These are phyloP conservation scores for Epichloe sp. DNA, from an alignment of 2,329 filamentous ascomycete species.

Conservation along the genomic window DNA sequence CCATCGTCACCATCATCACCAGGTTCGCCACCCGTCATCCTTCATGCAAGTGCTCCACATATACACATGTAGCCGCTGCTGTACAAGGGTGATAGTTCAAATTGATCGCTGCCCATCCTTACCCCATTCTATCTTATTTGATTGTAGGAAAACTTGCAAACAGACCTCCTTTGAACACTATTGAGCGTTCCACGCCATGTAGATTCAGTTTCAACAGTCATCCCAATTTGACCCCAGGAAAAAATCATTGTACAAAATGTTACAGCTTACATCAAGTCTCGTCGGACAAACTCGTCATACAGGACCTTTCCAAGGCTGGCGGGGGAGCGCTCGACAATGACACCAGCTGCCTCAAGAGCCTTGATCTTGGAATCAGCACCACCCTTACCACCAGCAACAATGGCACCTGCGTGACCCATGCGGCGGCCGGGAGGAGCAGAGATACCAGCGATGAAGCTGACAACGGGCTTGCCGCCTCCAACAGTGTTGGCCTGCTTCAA, in stretches of 20 bases:
- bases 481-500: constrained; percentile 80
- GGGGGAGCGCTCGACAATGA: constrained; percentile 86
- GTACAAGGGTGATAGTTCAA: background rate
- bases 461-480: constrained; percentile 79
- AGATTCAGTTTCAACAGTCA: constrained; percentile 5
- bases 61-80: background rate
- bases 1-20: too few relatives aligned
- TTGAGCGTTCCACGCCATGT: constrained; percentile 12
- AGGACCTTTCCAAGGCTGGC: constrained; percentile 86
- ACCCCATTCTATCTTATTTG: constrained; percentile 21
- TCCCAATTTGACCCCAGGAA: background rate
- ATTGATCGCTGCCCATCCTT: constrained; percentile 2
- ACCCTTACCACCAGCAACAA: constrained; percentile 94
- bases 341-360: constrained; percentile 77
- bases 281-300: constrained; percentile 89
- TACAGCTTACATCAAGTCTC: constrained; percentile 68
- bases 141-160: constrained; percentile 17
- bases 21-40: too few relatives aligned
- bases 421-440: constrained; percentile 88
- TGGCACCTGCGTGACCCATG: constrained; percentile 98
- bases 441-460: constrained; percentile 97
- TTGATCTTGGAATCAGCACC: constrained; percentile 97
- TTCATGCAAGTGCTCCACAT: too few relatives aligned
- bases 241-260: constrained; percentile 3
- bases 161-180: constrained; percentile 9